phyloP scores from a whole-genome alignment of 768 basidiomycete species.

The Hortiboletus flavorubellus region DNA sequence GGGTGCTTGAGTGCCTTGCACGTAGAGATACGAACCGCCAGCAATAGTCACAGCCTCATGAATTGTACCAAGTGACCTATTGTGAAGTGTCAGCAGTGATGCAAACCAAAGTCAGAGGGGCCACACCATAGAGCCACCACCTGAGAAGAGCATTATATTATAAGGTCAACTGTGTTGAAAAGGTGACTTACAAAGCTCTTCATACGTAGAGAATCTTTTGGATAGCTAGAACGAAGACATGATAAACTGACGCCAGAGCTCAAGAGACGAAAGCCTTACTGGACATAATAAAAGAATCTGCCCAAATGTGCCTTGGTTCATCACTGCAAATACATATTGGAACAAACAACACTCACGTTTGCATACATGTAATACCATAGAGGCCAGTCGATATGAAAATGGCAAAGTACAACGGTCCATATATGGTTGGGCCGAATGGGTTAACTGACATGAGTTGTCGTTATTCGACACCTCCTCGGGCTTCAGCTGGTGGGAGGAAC shows the following conservation, averaged over 20 bases:
- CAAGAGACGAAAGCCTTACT: not conserved
- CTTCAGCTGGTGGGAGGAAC: too few species aligned
- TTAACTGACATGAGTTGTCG: too few species aligned
- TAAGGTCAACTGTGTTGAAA: not conserved
- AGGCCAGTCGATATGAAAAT: too few species aligned
- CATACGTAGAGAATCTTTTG: not conserved
- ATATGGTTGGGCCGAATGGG: too few species aligned
- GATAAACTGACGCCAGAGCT: not conserved
- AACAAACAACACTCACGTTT: not conserved
- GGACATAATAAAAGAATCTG: slow-evolving; percentile 4
- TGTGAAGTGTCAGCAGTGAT: not conserved
- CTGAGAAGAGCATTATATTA: not conserved
- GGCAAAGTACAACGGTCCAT: too few species aligned
- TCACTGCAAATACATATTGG: not conserved
- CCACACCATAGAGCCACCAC: slow-evolving; percentile 4
- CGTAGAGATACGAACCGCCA: not conserved
- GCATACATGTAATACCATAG: too few species aligned
- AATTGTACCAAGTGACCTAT: not conserved
- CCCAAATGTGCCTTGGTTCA: not conserved
- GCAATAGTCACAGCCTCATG: slow-evolving; percentile 2
- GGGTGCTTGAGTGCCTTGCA: too few species aligned
- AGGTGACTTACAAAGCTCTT: not conserved
- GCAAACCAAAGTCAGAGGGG: too few species aligned
- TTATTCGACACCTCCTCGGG: too few species aligned
- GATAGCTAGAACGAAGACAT: not conserved